Conservation (phyloP, 768 basidiomycete species). For the Leccinum broughii region DNA sequence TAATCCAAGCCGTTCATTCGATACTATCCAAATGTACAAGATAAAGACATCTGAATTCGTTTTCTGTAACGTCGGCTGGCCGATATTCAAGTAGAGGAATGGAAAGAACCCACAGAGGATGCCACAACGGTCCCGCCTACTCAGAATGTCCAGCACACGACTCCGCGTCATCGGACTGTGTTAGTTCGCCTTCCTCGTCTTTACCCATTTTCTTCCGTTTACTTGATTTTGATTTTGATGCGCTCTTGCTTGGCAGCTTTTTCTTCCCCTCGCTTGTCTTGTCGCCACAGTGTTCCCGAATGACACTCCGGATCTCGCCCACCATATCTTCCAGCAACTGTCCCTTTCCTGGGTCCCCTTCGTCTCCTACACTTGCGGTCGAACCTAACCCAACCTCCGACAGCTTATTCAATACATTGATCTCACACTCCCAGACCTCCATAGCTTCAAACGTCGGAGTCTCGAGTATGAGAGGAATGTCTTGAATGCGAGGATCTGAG, state of each 20-base stretch:
- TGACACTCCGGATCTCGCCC: conserved; percentile 11
- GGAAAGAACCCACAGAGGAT: background rate
- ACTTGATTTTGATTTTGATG: conserved; percentile 5
- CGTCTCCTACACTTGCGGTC: background rate
- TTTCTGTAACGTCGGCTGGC: background rate
- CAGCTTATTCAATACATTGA: conserved; percentile 55
- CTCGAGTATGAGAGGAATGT: conserved; percentile 80
- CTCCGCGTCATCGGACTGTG: conserved; percentile 4
- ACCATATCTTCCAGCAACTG: conserved; percentile 12
- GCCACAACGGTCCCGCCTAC: background rate
- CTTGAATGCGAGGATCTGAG: conserved; percentile 62
- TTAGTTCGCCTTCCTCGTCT: conserved; percentile 12
- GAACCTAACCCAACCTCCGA: conserved; percentile 19
- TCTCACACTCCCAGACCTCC: conserved; percentile 74
- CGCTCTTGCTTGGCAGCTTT: background rate
- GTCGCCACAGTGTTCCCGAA: conserved; percentile 14
- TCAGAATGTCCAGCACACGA: conserved; percentile 6
- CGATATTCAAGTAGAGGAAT: background rate
- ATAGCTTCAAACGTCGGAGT: conserved; percentile 71
- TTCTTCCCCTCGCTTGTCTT: conserved; percentile 11
- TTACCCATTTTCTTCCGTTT: conserved; percentile 7
- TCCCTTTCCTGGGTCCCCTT: background rate
- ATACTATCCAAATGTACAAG: conserved; percentile 2
- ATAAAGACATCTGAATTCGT: background rate
- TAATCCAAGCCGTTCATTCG: background rate